phyloP scores from a whole-genome alignment of 2,329 filamentous ascomycete species.

The Epichloe gansuensis region DNA sequence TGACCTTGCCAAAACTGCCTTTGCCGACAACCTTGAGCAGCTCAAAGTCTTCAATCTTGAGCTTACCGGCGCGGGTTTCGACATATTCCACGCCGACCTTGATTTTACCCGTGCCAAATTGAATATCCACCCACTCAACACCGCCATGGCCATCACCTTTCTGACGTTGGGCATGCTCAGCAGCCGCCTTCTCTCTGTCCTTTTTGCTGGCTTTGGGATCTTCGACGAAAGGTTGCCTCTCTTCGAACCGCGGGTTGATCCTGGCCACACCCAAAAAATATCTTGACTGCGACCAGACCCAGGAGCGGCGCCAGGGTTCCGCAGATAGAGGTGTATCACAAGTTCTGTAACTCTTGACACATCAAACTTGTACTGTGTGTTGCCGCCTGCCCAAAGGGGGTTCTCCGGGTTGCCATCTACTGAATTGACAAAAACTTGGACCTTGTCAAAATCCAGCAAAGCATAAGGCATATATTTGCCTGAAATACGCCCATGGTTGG shows the following conservation, averaged over 20 bases:
- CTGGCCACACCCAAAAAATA: constrained; percentile 83
- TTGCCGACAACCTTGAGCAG: constrained; percentile 96
- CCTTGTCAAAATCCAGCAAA: constrained; percentile 95
- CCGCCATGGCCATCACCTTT: constrained; percentile 50
- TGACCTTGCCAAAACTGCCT: constrained; percentile 97
- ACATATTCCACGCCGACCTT: constrained; percentile 92
- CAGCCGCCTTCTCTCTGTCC: constrained; percentile 66
- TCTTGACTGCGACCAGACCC: constrained; percentile 86
- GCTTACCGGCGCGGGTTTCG: constrained; percentile 76
- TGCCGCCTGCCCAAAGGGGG: constrained; percentile 90
- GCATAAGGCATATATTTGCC: constrained; percentile 96
- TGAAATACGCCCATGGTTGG: constrained; percentile 88
- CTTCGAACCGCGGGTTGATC: constrained; percentile 87
- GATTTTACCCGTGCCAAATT: constrained; percentile 80
- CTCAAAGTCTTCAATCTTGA: constrained; percentile 95
- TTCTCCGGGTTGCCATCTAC: constrained; percentile 91
- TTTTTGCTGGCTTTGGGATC: constrained; percentile 80
- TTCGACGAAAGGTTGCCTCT: constrained; percentile 56
- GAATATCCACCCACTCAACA: constrained; percentile 79
- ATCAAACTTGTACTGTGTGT: constrained; percentile 99
- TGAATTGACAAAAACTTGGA: constrained; percentile 96
- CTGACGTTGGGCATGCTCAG: constrained; percentile 48
- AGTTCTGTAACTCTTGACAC: constrained; percentile 90
- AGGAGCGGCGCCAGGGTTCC: constrained; percentile 78
- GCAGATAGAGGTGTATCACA: constrained; percentile 83